These are phyloP conservation scores for Alternaria arbusti DNA, from an alignment of 2,329 filamentous ascomycete genomes.

Conservation along the genomic window DNA sequence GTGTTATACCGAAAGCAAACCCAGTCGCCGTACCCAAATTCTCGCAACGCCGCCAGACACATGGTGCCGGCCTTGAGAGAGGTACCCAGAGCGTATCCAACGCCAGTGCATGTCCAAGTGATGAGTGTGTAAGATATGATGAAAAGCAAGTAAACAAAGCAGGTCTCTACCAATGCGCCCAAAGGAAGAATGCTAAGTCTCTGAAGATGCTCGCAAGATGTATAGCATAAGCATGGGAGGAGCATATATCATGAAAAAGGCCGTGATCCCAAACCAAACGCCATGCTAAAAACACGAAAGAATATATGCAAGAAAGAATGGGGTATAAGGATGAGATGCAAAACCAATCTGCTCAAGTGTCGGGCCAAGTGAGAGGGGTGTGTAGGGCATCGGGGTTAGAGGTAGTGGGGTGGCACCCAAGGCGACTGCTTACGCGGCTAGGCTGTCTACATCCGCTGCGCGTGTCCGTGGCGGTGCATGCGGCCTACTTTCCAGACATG, in stretches of 20 bases:
- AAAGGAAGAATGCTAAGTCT: slow-evolving; percentile 16
- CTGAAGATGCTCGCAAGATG: slow-evolving; percentile 25
- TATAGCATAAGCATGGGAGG: slow-evolving; percentile 25
- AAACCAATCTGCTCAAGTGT: background rate
- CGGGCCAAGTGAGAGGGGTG: background rate
- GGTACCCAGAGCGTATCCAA: slow-evolving; percentile 8
- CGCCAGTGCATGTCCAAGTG: slow-evolving; percentile 13
- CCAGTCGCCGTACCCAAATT: slow-evolving; percentile 3
- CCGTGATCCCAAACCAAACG: slow-evolving; percentile 24
- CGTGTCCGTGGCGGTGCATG: slow-evolving; percentile 3
- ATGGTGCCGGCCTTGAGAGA: background rate
- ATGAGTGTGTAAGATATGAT: slow-evolving; percentile 5
- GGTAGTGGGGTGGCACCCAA: background rate
- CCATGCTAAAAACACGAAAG: slow-evolving; percentile 26
- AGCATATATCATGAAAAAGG: slow-evolving; percentile 24
- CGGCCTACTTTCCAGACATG: slow-evolving; percentile 39
- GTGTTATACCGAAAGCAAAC: slow-evolving; percentile 7
- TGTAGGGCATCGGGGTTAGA: background rate
- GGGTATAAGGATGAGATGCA: slow-evolving; percentile 6
- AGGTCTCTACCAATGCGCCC: slow-evolving; percentile 18
- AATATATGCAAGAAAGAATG: slow-evolving; percentile 7
- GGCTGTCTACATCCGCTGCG: background rate
- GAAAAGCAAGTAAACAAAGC: slow-evolving; percentile 2
- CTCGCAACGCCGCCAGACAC: slow-evolving; percentile 8
- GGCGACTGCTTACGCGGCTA: background rate